Conservation (phyloP, 2,329 filamentous ascomycete species). For the Alternaria sp. region DNA sequence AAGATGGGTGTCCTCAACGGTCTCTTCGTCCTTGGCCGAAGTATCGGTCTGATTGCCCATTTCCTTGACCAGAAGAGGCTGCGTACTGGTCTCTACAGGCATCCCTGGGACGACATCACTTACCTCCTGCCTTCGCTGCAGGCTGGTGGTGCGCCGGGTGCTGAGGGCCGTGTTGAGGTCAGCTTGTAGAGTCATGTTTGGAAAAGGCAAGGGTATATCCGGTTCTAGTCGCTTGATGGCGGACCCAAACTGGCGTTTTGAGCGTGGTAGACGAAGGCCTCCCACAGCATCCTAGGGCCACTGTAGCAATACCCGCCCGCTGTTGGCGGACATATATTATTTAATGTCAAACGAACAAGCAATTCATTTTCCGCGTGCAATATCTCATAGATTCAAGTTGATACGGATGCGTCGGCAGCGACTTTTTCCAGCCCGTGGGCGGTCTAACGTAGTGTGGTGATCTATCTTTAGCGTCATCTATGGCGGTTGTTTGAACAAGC, state of each 20-base stretch:
- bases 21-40: constrained; percentile 96
- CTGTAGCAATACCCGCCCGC: constrained; percentile 46
- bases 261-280: constrained; percentile 41
- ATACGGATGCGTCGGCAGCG: neutral
- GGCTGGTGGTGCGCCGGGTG: constrained; percentile 48
- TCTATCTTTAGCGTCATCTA: neutral
- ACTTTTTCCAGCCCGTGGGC: constrained; percentile 3
- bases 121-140: constrained; percentile 52
- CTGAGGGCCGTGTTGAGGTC: constrained; percentile 54
- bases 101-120: constrained; percentile 78
- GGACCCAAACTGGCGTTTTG: constrained; percentile 41
- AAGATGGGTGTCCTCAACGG: constrained; percentile 99
- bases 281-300: constrained; percentile 29
- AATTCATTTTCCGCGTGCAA: constrained; percentile 8
- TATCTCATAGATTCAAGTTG: neutral
- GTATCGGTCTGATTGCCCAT: constrained; percentile 98
- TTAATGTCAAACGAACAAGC: constrained; percentile 40
- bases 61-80: constrained; percentile 99
- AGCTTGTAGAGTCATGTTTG: constrained; percentile 44
- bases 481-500: neutral
- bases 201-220: constrained; percentile 40
- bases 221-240: constrained; percentile 33
- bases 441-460: neutral
- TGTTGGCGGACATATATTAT: constrained; percentile 43
- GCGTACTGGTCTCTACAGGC: constrained; percentile 94